A percentile compares a stretch with the other conserved stretches of the same genome.
These are phyloP conservation scores for Malassezia obtusa DNA, from an alignment of 1,284 basidiomycete species.

Conservation along the genomic window DNA sequence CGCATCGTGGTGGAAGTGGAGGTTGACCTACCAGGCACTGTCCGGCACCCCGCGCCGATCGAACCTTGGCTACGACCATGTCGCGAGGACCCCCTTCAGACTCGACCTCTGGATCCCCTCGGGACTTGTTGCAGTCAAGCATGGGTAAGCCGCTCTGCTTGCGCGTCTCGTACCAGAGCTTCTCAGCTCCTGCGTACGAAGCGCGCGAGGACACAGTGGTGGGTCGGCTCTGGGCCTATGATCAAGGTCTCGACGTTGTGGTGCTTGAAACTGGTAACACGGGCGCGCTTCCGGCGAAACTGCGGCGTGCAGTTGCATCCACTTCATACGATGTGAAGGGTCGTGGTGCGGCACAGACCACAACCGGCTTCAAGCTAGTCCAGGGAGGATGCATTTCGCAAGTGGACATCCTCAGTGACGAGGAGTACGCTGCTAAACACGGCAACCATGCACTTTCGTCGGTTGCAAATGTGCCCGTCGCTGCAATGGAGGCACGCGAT, in stretches of 20 bases:
- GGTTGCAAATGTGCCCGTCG: slow-evolving; percentile 22
- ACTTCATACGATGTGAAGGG: slow-evolving; percentile 20
- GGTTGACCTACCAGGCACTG: neutral
- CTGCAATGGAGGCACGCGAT: slow-evolving; percentile 26
- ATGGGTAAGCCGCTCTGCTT: neutral
- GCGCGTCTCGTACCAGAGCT: slow-evolving; percentile 5
- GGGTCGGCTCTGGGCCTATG: slow-evolving; percentile 42
- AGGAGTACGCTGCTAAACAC: slow-evolving; percentile 13
- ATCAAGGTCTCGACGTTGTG: slow-evolving; percentile 28
- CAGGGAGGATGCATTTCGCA: slow-evolving; percentile 25
- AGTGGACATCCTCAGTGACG: slow-evolving; percentile 4
- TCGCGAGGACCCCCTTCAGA: neutral
- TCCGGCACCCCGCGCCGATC: neutral
- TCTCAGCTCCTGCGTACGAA: slow-evolving; percentile 14
- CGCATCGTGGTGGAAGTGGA: neutral
- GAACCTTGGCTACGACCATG: neutral
- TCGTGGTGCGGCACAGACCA: neutral
- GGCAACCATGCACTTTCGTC: slow-evolving; percentile 15
- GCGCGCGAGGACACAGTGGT: slow-evolving; percentile 18
- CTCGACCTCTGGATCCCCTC: neutral
- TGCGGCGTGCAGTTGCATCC: slow-evolving; percentile 22
- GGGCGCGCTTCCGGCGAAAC: slow-evolving; percentile 14
- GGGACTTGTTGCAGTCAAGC: slow-evolving; percentile 5
- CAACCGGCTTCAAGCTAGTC: slow-evolving; percentile 36
- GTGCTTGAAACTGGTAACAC: slow-evolving; percentile 31